Evolutionary conservation across 176 grass and related monocot genomes (phyloP).

Genomic region (Miscanthus lutarioriparius): DNA sequence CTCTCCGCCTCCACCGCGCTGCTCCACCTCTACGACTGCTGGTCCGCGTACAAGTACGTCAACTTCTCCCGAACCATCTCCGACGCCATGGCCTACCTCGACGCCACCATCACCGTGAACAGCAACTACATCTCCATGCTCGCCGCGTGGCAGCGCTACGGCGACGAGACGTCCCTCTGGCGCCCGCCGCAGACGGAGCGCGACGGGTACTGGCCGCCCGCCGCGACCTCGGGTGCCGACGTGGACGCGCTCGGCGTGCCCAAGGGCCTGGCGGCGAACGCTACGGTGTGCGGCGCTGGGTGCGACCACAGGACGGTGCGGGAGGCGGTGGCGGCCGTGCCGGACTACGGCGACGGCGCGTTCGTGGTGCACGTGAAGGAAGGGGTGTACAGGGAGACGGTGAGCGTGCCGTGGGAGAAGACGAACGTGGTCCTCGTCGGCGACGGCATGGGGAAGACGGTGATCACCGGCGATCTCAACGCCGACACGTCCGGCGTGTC

Average conservation of each 20-base stretch:
- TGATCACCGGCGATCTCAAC: constrained; percentile 82
- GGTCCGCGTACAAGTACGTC: constrained; percentile 92
- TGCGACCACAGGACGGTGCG: constrained; percentile 45
- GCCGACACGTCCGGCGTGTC: constrained; percentile 69
- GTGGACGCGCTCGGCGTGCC: constrained; percentile 47
- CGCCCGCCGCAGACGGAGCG: constrained; percentile 82
- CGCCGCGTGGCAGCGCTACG: constrained; percentile 70
- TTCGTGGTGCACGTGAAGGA: constrained; percentile 78
- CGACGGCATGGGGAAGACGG: constrained; percentile 79
- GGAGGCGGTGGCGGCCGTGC: constrained; percentile 67
- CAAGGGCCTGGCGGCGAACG: constrained; percentile 30
- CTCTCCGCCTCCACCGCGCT: constrained; percentile 62
- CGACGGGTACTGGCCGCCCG: constrained; percentile 88
- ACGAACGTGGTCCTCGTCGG: constrained; percentile 72
- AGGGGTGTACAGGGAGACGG: constrained; percentile 84
- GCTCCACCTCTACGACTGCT: constrained; percentile 95
- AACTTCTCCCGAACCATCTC: constrained; percentile 62
- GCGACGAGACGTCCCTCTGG: constrained; percentile 61
- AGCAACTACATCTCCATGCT: constrained; percentile 85
- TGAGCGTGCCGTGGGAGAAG: constrained; percentile 76
- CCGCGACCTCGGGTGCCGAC: not conserved
- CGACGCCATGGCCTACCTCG: constrained; percentile 86
- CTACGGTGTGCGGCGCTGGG: constrained; percentile 46
- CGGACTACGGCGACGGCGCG: constrained; percentile 28
- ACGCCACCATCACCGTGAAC: constrained; percentile 48